Conservation (phyloP, 306 rosid species). For the Sicyos baderoa region DNA sequence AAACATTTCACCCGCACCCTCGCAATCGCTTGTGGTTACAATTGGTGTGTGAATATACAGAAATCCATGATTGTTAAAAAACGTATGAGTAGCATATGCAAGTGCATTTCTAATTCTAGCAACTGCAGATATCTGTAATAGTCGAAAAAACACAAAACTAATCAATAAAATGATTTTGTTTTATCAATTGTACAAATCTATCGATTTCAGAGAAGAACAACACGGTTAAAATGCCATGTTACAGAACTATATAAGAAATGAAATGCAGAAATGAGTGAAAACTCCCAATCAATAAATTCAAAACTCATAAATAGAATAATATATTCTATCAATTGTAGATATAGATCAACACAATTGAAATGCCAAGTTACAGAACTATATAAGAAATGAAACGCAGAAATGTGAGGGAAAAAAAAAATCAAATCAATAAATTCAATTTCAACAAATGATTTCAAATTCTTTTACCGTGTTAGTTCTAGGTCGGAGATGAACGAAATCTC, state of each 20-base stretch:
- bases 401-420: neutral
- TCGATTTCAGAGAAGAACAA: no score
- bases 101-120: constrained; percentile 80
- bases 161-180: neutral
- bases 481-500: constrained; percentile 85
- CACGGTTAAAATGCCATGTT: no score
- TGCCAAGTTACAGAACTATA: neutral
- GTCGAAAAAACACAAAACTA: neutral
- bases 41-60: constrained; percentile 89
- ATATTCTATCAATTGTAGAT: neutral
- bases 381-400: neutral
- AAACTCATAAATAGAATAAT: no score
- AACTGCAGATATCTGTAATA: constrained; percentile 71
- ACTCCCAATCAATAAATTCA: no score
- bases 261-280: no score
- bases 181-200: neutral
- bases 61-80: constrained; percentile 67
- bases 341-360: neutral
- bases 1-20: constrained; percentile 99
- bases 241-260: no score
- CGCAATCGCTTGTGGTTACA: constrained; percentile 93
- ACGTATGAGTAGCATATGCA: constrained; percentile 79
- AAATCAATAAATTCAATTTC: neutral
- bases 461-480: constrained; percentile 75
- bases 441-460: neutral